phyloP scores from a whole-genome alignment of 139 green algal species.

The Closterium sp. region DNA sequence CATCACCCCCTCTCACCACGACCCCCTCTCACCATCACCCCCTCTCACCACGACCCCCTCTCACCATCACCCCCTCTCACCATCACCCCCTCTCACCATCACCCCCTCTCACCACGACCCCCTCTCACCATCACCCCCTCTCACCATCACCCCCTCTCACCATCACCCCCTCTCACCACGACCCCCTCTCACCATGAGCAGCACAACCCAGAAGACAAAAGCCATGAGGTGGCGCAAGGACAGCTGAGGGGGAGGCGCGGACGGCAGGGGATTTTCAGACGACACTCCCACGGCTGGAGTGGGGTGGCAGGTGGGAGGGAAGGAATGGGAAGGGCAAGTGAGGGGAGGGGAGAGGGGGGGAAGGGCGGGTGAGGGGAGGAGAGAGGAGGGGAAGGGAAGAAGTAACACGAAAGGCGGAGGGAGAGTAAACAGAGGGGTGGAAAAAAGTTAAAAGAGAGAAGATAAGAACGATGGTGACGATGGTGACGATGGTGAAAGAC shows the following conservation, averaged over 20 bases:
- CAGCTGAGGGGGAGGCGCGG: background rate
- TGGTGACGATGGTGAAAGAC: too few species aligned
- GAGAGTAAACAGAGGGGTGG: too few species aligned
- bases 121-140: too few species aligned
- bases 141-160: too few species aligned
- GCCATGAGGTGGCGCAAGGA: background rate
- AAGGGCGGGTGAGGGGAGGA: background rate
- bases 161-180: background rate
- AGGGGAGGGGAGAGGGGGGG: background rate
- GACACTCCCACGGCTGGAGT: background rate
- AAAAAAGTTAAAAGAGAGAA: too few species aligned
- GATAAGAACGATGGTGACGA: too few species aligned
- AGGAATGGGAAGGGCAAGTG: background rate
- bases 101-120: background rate
- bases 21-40: too few species aligned
- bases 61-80: too few species aligned
- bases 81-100: background rate
- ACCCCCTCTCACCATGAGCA: background rate
- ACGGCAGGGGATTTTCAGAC: background rate
- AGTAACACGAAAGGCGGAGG: too few species aligned
- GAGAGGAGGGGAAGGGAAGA: background rate
- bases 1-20: too few species aligned
- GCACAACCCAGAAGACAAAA: background rate
- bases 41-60: too few species aligned
- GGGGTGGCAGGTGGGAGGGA: constrained; percentile 4